Conservation (phyloP, 2,329 filamentous ascomycete species). For the Cercospora sp. region DNA sequence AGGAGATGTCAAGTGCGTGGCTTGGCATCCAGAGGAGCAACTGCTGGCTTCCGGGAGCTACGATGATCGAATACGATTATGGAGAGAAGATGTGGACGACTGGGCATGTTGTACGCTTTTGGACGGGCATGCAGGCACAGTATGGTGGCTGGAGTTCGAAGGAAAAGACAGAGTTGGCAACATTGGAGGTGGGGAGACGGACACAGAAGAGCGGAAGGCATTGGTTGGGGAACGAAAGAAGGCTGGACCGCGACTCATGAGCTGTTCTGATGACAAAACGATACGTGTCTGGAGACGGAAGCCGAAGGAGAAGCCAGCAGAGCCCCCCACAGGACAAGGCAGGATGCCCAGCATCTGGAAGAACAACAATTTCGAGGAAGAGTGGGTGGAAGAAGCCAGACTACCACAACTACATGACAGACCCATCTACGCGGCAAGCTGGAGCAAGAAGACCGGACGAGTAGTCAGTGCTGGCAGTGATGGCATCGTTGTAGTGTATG, state of each 20-base stretch:
- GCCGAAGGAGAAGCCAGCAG: conserved; percentile 52
- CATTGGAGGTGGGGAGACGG: conserved; percentile 16
- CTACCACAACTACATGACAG: conserved; percentile 75
- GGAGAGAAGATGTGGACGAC: conserved; percentile 88
- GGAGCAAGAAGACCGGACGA: conserved; percentile 75
- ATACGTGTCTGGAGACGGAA: conserved; percentile 76
- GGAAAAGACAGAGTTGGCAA: conserved; percentile 40
- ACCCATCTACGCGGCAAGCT: conserved; percentile 79
- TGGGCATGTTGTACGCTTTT: conserved; percentile 88
- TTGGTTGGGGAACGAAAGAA: conserved; percentile 42
- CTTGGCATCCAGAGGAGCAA: conserved; percentile 80
- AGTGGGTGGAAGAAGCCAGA: conserved; percentile 76
- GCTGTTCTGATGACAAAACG: conserved; percentile 80
- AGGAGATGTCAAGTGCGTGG: conserved; percentile 90
- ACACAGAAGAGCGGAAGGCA: conserved; percentile 37
- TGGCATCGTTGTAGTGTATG: conserved; percentile 75
- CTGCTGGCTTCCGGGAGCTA: conserved; percentile 89
- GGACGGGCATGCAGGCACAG: conserved; percentile 78
- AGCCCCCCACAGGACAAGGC: conserved; percentile 49
- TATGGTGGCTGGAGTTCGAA: conserved; percentile 81
- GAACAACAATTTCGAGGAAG: conserved; percentile 68
- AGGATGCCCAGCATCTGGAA: conserved; percentile 90
- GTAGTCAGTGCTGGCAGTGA: conserved; percentile 90
- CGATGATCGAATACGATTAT: conserved; percentile 85
- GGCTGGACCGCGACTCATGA: conserved; percentile 64